Evolutionary conservation across 2,329 filamentous ascomycete species (phyloP).

Genomic region (Ophiocordyceps sinensis): DNA sequence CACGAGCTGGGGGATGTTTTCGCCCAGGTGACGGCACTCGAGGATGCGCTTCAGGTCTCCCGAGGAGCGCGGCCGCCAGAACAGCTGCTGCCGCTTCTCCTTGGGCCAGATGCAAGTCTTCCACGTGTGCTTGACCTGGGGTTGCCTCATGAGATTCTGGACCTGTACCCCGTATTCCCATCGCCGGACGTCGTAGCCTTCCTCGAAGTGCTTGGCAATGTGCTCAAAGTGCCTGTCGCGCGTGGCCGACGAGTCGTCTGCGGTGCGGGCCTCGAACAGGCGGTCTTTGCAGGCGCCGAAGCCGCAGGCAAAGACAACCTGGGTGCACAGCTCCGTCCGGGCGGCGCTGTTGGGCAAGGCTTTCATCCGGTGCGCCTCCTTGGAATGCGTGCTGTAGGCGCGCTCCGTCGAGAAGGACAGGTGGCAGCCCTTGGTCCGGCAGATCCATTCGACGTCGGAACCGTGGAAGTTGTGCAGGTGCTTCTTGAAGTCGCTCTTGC

Average conservation of each 20-base stretch:
- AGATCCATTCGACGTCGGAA: constrained; percentile 26
- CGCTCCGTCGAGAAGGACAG: constrained; percentile 30
- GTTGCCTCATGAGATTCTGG: constrained; percentile 29
- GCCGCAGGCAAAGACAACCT: constrained; percentile 29
- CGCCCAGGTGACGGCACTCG: constrained; percentile 26
- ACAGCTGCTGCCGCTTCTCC: constrained; percentile 23
- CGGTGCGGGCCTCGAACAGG: constrained; percentile 23
- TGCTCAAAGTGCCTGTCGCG: constrained; percentile 32
- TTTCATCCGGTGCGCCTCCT: constrained; percentile 26
- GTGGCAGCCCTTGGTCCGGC: constrained; percentile 24
- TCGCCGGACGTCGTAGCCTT: constrained; percentile 24
- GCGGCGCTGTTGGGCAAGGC: constrained; percentile 25
- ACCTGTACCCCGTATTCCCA: constrained; percentile 29
- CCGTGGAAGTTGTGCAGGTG: constrained; percentile 33
- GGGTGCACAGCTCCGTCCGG: constrained; percentile 25
- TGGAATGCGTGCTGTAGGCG: constrained; percentile 29
- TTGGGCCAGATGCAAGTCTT: constrained; percentile 31
- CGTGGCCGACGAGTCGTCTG: constrained; percentile 19
- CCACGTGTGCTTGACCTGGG: constrained; percentile 27
- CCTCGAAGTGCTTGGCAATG: constrained; percentile 31
- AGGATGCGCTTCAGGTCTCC: constrained; percentile 29
- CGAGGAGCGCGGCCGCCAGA: constrained; percentile 26
- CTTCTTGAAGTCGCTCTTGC: constrained; percentile 34
- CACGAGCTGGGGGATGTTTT: constrained; percentile 25
- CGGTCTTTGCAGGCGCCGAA: constrained; percentile 27